Conservation (phyloP, 345 rosid genomes). For the Citropsis articulata region DNA sequence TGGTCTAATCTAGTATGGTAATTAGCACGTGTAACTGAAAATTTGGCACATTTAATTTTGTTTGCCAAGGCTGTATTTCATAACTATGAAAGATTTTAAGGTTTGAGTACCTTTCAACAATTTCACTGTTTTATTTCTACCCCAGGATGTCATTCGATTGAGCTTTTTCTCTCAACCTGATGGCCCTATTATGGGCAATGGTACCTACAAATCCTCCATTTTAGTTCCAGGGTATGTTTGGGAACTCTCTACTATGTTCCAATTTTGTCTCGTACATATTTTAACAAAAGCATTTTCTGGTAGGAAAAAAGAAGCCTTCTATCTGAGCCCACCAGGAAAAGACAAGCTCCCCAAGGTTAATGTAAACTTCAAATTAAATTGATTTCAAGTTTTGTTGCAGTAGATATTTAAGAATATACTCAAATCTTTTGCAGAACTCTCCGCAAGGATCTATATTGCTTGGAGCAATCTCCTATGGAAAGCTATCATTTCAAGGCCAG, state of each 20-base stretch:
- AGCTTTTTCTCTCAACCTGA: conserved; percentile 91
- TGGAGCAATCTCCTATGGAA: conserved; percentile 81
- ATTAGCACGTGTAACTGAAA: not conserved
- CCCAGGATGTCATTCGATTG: conserved; percentile 66
- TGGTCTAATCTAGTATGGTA: not conserved
- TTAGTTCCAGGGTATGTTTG: conserved; percentile 78
- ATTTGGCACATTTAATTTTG: not conserved
- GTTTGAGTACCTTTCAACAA: not conserved
- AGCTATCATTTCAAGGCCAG: conserved; percentile 48
- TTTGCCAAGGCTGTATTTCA: not conserved
- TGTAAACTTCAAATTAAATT: not conserved
- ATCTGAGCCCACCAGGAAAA: conserved; percentile 73
- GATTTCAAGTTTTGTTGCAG: not conserved
- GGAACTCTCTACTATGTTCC: conserved; percentile 10
- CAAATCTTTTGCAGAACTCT: conserved; percentile 54
- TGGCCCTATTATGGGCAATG: conserved; percentile 88
- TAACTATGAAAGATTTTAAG: not conserved
- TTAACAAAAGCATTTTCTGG: conserved; percentile 23
- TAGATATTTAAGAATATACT: conserved; percentile 3
- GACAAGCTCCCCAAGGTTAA: conserved; percentile 83
- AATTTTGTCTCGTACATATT: conserved; percentile 9
- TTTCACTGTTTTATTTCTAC: conserved; percentile 4
- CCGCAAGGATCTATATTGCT: conserved; percentile 77
- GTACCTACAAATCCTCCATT: conserved; percentile 72
- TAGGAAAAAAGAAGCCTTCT: conserved; percentile 86